A percentile compares a stretch with the other conserved stretches of the same genome.
These are phyloP conservation scores for Plicaturopsis crispa DNA, from an alignment of 768 basidiomycete genomes.

Conservation along the genomic window DNA sequence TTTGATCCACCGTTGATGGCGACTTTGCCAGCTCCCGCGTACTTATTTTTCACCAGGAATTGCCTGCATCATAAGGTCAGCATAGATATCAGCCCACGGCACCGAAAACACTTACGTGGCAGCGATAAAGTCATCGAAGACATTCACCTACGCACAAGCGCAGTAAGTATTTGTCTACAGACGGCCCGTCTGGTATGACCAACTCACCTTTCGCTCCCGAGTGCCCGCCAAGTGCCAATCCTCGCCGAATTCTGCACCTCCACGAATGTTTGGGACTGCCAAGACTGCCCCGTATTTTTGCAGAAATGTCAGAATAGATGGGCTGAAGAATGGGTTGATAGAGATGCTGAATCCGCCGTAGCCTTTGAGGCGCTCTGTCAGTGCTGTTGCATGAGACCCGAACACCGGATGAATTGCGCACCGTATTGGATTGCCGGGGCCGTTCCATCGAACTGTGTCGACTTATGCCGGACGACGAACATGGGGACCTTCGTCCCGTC, in stretches of 20 bases:
- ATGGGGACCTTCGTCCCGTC: conserved; percentile 80
- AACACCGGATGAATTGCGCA: conserved; percentile 22
- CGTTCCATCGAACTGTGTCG: conserved; percentile 62
- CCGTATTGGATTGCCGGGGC: conserved; percentile 77
- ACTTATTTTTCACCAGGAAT: conserved; percentile 66
- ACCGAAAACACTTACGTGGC: conserved; percentile 47
- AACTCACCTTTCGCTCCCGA: conserved; percentile 56
- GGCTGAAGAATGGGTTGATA: conserved; percentile 65
- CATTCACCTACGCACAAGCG: conserved; percentile 42
- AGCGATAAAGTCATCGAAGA: conserved; percentile 78
- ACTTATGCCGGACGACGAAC: conserved; percentile 77
- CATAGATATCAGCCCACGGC: conserved; percentile 1
- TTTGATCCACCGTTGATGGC: conserved; percentile 78
- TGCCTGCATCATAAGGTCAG: conserved; percentile 31
- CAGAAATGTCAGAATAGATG: conserved; percentile 65
- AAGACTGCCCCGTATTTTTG: conserved; percentile 62
- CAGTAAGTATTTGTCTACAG: no score
- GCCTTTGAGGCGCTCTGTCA: conserved; percentile 26
- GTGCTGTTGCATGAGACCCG: no score
- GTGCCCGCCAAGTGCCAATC: conserved; percentile 77
- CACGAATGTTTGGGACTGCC: conserved; percentile 42
- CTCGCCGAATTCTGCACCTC: conserved; percentile 61
- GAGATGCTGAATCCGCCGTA: conserved; percentile 80
- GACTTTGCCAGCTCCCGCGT: conserved; percentile 61
- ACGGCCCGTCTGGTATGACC: no score